A percentile compares a stretch with the other conserved stretches of the same genome.
phyloP scores from a whole-genome alignment of 2,329 filamentous ascomycete genomes.

The Coniella lustricola region DNA sequence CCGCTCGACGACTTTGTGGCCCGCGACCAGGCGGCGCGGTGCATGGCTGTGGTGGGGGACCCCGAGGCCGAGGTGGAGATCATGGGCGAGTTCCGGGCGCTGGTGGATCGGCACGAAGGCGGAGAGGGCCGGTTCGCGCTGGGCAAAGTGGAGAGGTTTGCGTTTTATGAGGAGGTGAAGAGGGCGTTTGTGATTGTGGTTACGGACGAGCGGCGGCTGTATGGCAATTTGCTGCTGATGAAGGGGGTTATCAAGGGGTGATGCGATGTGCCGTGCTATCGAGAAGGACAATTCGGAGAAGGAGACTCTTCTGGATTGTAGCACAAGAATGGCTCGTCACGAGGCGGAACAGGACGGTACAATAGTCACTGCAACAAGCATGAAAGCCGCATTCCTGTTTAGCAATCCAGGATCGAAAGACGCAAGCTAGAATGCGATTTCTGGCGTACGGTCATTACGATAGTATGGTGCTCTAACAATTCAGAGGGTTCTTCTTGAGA shows the following conservation, averaged over 20 bases:
- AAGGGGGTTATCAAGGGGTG: constrained; percentile 1
- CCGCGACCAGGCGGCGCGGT: constrained; percentile 3
- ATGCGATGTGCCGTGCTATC: too few species aligned
- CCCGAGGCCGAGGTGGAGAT: constrained; percentile 1
- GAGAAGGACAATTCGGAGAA: too few species aligned
- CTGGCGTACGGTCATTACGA: too few species aligned
- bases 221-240: constrained; percentile 4
- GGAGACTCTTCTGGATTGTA: too few species aligned
- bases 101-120: constrained; percentile 3
- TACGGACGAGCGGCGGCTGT: background rate
- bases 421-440: too few species aligned
- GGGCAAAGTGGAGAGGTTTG: constrained; percentile 6
- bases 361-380: too few species aligned
- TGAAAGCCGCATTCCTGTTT: too few species aligned
- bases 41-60: constrained; percentile 7
- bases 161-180: background rate
- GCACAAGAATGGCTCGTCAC: too few species aligned
- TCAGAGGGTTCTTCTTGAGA: too few species aligned
- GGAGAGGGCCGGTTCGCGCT: background rate
- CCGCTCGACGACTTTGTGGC: constrained; percentile 7
- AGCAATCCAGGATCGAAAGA: too few species aligned
- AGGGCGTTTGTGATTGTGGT: constrained; percentile 4
- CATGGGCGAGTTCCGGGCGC: constrained; percentile 4
- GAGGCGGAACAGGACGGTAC: too few species aligned
- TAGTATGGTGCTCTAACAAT: too few species aligned